Conservation (phyloP, 164 flowering plant genomes). For the Dillenia turbinata region DNA sequence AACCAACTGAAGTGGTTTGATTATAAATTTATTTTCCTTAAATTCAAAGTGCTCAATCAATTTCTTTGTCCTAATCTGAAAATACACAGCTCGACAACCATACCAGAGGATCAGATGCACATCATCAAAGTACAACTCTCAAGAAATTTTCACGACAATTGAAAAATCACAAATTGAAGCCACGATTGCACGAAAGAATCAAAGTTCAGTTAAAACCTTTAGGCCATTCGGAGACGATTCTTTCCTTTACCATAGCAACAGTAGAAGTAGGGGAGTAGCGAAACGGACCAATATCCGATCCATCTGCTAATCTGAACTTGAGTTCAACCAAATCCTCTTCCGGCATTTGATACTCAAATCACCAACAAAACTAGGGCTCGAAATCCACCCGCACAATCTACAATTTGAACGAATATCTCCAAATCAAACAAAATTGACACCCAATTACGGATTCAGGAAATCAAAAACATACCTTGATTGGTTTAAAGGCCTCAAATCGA, state of each 20-base stretch:
- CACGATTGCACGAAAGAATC: no score
- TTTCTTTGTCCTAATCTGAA: no score
- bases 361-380: no score
- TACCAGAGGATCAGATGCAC: no score
- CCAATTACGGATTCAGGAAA: neutral
- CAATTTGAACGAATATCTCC: neutral
- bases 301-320: conserved; percentile 57
- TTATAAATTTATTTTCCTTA: no score
- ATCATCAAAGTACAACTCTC: no score
- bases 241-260: conserved; percentile 55
- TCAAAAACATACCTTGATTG: conserved; percentile 1
- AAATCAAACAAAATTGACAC: neutral
- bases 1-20: no score
- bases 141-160: no score
- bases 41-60: no score
- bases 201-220: conserved; percentile 29
- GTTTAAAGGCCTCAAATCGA: neutral
- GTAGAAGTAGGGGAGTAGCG: conserved; percentile 54
- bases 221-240: conserved; percentile 64
- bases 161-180: no score
- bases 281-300: conserved; percentile 63
- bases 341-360: conserved; percentile 30
- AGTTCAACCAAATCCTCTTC: conserved; percentile 62
- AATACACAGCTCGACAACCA: no score
- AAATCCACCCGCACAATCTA: neutral